These are phyloP conservation scores for peach (Prunus persica) DNA, from an alignment of 306 rosid genomes.

Conservation along the genomic window Prunus_persica_NCBIv2 NC_034013.1:8811001-8811500, in stretches of 20 bases:
- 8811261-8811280: neutral
- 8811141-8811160: neutral
- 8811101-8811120: neutral
- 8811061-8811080: neutral
- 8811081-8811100: neutral
- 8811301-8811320: constrained; percentile 26
- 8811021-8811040: too few species aligned
- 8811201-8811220: neutral
- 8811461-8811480: constrained; percentile 18
- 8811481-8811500: constrained; percentile 29
- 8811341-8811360: constrained; percentile 55
- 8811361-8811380: constrained; percentile 53
- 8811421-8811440: constrained; percentile 49
- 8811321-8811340: constrained; percentile 42
- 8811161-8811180: neutral
- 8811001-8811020: neutral
- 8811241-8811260: neutral
- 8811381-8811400: constrained; percentile 52
- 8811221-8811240: neutral
- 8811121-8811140: neutral
- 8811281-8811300: neutral
- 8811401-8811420: constrained; percentile 70
- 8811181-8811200: neutral
- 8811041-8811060: too few species aligned
- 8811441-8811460: constrained; percentile 41